Percentiles rank a stretch among this genome's conserved stretches.
phyloP scores from a whole-genome alignment of 345 rosid genomes.

The Draba incana region DNA sequence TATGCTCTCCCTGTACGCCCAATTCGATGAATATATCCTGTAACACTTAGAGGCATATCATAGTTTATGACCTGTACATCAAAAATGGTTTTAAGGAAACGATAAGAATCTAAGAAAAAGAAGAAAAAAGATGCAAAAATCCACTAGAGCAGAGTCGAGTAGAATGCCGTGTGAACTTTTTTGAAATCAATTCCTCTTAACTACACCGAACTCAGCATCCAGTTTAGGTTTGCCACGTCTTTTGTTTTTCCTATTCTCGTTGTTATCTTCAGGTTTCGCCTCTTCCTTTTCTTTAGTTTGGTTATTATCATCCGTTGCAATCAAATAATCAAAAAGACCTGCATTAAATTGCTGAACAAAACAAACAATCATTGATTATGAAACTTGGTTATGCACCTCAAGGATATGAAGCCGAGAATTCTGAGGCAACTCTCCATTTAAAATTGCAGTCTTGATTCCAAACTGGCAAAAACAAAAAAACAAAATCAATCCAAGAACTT shows the following conservation, averaged over 20 bases:
- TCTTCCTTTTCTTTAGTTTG: conserved; percentile 64
- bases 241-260: conserved; percentile 50
- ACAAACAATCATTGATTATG: conserved; percentile 14
- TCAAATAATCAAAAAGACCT: conserved; percentile 88
- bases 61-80: conserved; percentile 72
- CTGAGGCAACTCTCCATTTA: conserved; percentile 70
- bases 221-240: conserved; percentile 57
- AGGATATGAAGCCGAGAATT: conserved; percentile 96
- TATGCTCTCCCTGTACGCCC: conserved; percentile 93
- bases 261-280: conserved; percentile 43
- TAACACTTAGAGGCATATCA: conserved; percentile 75
- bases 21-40: conserved; percentile 87
- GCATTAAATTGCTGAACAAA: conserved; percentile 86
- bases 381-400: conserved; percentile 72
- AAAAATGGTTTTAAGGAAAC: not conserved
- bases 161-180: conserved; percentile 80
- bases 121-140: not conserved
- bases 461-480: too few relatives aligned
- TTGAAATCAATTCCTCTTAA: conserved; percentile 95
- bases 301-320: conserved; percentile 73
- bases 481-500: not conserved
- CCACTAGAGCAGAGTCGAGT: not conserved
- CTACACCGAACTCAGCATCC: conserved; percentile 91
- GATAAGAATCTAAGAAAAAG: conserved; percentile 6
- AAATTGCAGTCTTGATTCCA: too few relatives aligned